A percentile compares a stretch with the other conserved stretches of the same genome.
Conservation (phyloP, 345 rosid genomes). For the Capsella bursapastoris region DNA sequence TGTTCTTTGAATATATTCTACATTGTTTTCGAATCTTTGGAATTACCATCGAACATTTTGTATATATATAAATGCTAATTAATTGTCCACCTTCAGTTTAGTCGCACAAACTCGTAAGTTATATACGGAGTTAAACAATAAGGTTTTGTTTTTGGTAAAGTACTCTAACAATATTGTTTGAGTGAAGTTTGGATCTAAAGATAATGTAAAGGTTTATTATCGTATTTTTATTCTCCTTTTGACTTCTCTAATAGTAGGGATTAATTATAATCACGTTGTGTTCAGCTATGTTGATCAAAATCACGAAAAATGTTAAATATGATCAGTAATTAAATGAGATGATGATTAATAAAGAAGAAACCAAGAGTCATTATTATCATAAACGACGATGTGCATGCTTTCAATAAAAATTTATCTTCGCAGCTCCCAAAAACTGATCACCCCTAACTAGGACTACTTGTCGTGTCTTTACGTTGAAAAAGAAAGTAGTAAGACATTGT, state of each 20-base stretch:
- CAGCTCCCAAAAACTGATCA: conserved; percentile 35
- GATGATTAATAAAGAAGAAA: conserved; percentile 12
- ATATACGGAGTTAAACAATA: conserved; percentile 17
- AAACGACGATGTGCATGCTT: not conserved
- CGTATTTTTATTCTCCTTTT: not conserved
- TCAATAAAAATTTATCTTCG: not conserved
- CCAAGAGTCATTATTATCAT: conserved; percentile 15
- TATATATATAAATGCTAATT: conserved; percentile 3
- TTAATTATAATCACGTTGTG: not conserved
- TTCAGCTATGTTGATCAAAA: not conserved
- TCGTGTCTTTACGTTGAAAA: conserved; percentile 33
- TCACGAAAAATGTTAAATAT: not conserved
- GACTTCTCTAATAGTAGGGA: not conserved
- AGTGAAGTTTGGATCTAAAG: conserved; percentile 28
- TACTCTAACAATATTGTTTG: not conserved
- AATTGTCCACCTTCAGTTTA: conserved; percentile 7
- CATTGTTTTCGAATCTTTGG: conserved; percentile 30
- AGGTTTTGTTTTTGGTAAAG: not conserved
- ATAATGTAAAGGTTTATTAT: not conserved
- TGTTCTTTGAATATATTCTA: conserved; percentile 10
- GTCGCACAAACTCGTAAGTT: not conserved
- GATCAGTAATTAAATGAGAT: not conserved
- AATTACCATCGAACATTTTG: not conserved
- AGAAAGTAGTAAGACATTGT: conserved; percentile 11
- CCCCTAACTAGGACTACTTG: conserved; percentile 31